Evolutionary conservation across 2,329 filamentous ascomycete species (phyloP), one percentile per base, ranked within the genome.

Genomic region (Fonsecaea nubica): DNA sequence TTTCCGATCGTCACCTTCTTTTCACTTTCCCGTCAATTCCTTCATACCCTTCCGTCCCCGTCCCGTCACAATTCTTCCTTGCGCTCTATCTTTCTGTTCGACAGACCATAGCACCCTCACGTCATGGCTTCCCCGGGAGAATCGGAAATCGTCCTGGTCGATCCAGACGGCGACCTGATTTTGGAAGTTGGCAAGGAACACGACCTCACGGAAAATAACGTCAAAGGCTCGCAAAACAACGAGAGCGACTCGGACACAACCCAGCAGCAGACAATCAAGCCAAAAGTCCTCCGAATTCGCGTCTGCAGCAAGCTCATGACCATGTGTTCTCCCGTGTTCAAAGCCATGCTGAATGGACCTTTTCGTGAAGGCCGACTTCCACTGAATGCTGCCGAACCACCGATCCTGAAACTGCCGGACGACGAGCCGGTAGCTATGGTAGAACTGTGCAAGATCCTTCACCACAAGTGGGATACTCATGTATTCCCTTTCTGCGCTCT

Each of bases 261-360:
- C 10, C 18, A 2, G n/a, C 45, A 50, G 18, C 7, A 50, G 12
- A 9, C 25, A 18, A 10, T 3, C 8, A 9, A 50, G 18, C n/a
- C 45, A 50, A 50, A 12, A 2, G 12, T 13, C 45, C 18, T 50
- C 9, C 45, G 45, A 50, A 30, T 61, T 36, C 57, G 50, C 1
- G 63, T 65, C 8, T 61, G 36, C n/a, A 48, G 36, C 36, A 61
- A 55, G 25, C 15, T 61, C 45, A n/a, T 65, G 18, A 65, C 50
- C 2, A 35, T 36, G 13, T 45, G 45, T 10, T 65, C 63, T 4
- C 63, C 63, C 3, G 57, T 65, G 4, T 65, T 65, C 50, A 57
- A 65, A 36, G 52, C 32, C 5, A 65, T 60, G 63, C 40, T 65
- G 15, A 25, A 45, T 9, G 57, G 57, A 2, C 42, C 25, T 4